Base-by-base conservation (phyloP, 495 filamentous ascomycete genomes). In the Podospora fimiseda region DNA sequence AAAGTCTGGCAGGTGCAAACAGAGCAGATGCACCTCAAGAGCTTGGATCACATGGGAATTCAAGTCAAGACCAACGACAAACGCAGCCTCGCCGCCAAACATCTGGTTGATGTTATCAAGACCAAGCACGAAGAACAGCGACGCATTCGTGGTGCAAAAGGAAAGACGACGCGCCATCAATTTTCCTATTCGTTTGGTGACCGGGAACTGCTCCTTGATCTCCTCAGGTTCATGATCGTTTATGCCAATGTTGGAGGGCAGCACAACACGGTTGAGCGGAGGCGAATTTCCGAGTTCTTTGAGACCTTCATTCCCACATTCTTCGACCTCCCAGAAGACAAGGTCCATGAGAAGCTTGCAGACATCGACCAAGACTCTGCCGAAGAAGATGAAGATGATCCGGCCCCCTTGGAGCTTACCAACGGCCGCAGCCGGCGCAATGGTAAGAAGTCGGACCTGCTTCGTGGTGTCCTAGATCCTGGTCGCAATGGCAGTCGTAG, bases 1-100 rank as follows among this genome's bases (percentile, higher is more conserved):
- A 97, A 96, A 66, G 88, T 97, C 19, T 99, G 94, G 94, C 89
- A 90, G 51, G 84, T 85, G 51, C 93, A 96, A 68, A 96, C 90
- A 40, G 84, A 91, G 56, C 79, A 84, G 55, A 88, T 91, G 64
- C 96, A 95, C 69, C 91, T 91, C 75, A 90, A 85, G 70, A 95
- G 90, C 70, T 80, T 99, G 44, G 94, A 99, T 56, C 94, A 97
- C 61, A 92, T 95, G 76, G 88, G 89, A 11, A 88, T 95, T 53
- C 84, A 85, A 33, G 84, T 85, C 57, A 95, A 91, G 69, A 73
- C 75, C 24, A 80, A 77, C 9, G 92, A 97, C 71, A 96, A 96
- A 75, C 89, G 89, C 43, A 84, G 88, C 49, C 91, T 96, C 50
- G 81, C 89, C 40, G 80, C 85, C 0, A 97, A 96, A 72, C 83